Conservation (phyloP, 306 rosid genomes). For the Cucurbita ficifolia region DNA sequence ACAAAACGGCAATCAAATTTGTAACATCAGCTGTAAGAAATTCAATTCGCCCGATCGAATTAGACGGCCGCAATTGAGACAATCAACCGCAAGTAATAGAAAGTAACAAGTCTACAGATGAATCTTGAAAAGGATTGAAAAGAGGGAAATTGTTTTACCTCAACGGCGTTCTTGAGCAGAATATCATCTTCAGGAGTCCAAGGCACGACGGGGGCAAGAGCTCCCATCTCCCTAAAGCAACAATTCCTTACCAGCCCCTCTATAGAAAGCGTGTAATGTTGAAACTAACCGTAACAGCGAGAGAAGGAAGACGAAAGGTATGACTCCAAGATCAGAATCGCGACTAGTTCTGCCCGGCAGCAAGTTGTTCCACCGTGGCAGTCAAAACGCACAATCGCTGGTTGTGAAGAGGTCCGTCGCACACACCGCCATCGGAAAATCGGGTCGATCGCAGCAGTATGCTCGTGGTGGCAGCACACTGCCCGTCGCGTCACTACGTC, state of each 20-base stretch:
- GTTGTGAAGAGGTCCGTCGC: too few species aligned
- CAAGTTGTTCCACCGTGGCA: too few species aligned
- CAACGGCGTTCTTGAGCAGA: conserved; percentile 69
- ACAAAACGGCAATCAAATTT: background rate
- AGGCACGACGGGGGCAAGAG: conserved; percentile 35
- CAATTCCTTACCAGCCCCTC: background rate
- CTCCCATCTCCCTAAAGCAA: conserved; percentile 38
- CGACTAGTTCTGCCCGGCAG: background rate
- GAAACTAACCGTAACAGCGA: background rate
- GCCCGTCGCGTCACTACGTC: too few species aligned
- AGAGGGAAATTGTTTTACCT: conserved; percentile 27
- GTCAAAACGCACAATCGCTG: too few species aligned
- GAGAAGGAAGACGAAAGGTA: background rate
- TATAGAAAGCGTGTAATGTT: background rate
- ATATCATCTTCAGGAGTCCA: conserved; percentile 82
- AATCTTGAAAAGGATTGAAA: background rate
- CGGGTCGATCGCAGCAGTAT: too few species aligned
- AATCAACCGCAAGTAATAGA: background rate
- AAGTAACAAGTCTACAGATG: background rate
- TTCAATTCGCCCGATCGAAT: background rate
- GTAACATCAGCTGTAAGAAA: background rate
- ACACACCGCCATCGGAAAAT: too few species aligned
- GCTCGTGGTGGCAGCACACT: too few species aligned
- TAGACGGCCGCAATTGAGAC: background rate
- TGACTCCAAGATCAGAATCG: background rate